Evolutionary conservation across 208 protist species (phyloP), one percentile per base, ranked within the genome.

Genomic region (Tritrichomonas foetus): DNA sequence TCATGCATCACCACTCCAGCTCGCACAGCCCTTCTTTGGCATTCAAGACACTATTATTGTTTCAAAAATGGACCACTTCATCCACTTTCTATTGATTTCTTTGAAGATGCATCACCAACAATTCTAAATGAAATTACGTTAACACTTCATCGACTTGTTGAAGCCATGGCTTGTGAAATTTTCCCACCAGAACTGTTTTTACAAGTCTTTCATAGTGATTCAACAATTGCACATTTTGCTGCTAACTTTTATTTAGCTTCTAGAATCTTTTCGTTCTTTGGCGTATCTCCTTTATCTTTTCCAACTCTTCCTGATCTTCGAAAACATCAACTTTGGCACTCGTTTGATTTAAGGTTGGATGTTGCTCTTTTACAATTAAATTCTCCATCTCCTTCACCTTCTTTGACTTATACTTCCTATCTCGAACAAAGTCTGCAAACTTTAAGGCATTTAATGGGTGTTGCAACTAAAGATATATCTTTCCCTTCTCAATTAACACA

Each of bases 31-130:
- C 47, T 89, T n/a, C 47, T 89, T 11, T 57, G 41, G 41, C 78
- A 89, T 57, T 89, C 78, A 39, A 44, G 47, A 2, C 78, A 89
- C 30, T 89, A 89, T 36, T 89, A 61, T 47, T 89, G 78, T n/a
- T 89, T 89, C 39, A 89, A 89, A 20, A 57, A 89, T 57, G 78
- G 78, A 57, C 78, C 78, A 39, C 78, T 89, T 36, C 78, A n/a
- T 13, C 78, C 78, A 61, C 27, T 89, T 27, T n/a, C 11, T 39
- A 53, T 36, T 53, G 78, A 89, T 49, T 61, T 89, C 39, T 89
- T 89, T 49, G 41, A 30, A 9, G 8, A 3, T 2, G 44, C 47
- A 16, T 49, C 78, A 39, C 44, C 44, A 39, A n/a, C n/a, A n/a
- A 89, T 89, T 61, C 39, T 89, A 5, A 33, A 89, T 57, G 78